Conservation (phyloP, 108 stramenopile genomes). For the Pseudonitzschia multistriata region DNA sequence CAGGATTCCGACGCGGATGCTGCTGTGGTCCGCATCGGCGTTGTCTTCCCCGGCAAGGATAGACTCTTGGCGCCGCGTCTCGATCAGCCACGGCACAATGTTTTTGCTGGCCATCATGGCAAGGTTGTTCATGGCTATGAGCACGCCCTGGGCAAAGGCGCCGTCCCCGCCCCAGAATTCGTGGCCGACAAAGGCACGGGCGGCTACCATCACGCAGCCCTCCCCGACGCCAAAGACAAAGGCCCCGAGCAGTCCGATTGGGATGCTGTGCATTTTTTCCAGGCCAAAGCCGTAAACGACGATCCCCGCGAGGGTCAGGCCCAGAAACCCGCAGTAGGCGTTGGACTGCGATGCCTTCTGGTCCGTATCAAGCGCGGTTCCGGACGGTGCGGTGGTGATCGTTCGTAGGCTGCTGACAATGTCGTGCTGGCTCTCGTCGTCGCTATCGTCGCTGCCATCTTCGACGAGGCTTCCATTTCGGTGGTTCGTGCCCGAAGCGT, state of each 20-base stretch:
- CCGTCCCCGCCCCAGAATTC: constrained; percentile 2
- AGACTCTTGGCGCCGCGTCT: neutral
- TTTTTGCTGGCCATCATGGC: constrained; percentile 12
- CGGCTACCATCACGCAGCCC: constrained; percentile 4
- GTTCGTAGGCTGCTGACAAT: neutral
- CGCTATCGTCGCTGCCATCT: neutral
- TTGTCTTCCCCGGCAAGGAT: neutral
- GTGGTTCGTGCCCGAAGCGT: neutral
- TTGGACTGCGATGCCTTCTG: neutral
- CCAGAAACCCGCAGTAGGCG: neutral
- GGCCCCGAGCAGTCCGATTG: neutral
- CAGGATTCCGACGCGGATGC: neutral
- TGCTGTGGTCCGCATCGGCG: neutral
- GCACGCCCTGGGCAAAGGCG: constrained; percentile 1
- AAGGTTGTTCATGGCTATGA: constrained; percentile 2
- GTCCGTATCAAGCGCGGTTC: neutral
- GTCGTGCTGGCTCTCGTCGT: neutral
- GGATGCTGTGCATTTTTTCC: neutral
- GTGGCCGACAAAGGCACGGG: constrained; percentile 6
- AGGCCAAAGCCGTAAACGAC: constrained; percentile 6
- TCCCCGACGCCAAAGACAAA: constrained; percentile 1
- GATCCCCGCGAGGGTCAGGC: neutral
- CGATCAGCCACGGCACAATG: constrained; percentile 3
- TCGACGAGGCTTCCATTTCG: neutral
- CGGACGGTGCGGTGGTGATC: neutral